Percentiles rank a stretch among this genome's conserved stretches.
phyloP scores from a whole-genome alignment of 495 filamentous ascomycete genomes.

The Cercophora sp. region DNA sequence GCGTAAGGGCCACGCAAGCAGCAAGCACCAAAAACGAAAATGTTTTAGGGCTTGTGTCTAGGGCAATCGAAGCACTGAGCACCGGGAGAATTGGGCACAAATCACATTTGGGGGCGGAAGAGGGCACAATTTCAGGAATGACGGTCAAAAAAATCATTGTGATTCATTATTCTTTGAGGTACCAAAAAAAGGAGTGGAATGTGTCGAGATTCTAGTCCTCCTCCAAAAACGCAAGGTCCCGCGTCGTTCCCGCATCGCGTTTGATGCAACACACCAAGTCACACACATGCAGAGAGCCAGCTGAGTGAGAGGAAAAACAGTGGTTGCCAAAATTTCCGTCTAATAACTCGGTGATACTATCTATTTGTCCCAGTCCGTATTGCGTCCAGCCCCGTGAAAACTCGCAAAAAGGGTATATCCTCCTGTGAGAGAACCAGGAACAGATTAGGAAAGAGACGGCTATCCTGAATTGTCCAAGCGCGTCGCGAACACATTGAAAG shows the following conservation, averaged over 20 bases:
- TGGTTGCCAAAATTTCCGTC: conserved; percentile 17
- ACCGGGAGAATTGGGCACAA: conserved; percentile 6
- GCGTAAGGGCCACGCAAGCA: too few species aligned
- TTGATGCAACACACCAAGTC: too few species aligned
- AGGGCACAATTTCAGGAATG: background rate
- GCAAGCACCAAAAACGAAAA: too few species aligned
- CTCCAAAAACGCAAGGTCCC: too few species aligned
- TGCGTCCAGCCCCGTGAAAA: conserved; percentile 3
- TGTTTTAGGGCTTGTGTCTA: conserved; percentile 8
- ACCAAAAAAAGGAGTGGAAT: too few species aligned
- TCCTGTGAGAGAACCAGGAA: conserved; percentile 27
- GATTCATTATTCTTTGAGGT: too few species aligned
- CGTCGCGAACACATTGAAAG: conserved; percentile 14
- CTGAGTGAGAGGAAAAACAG: too few species aligned
- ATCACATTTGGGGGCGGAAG: background rate
- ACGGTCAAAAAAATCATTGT: conserved; percentile 1
- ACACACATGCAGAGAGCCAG: too few species aligned
- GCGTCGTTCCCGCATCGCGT: too few species aligned
- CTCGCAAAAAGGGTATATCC: conserved; percentile 31
- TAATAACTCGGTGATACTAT: conserved; percentile 3
- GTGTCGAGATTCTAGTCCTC: too few species aligned
- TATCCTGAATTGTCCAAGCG: conserved; percentile 18
- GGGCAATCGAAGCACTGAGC: conserved; percentile 1
- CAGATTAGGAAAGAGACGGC: conserved; percentile 18
- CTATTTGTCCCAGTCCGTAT: conserved; percentile 6